Conservation (phyloP, 108 stramenopile species). For the Fragilaria crotonensis region DNA sequence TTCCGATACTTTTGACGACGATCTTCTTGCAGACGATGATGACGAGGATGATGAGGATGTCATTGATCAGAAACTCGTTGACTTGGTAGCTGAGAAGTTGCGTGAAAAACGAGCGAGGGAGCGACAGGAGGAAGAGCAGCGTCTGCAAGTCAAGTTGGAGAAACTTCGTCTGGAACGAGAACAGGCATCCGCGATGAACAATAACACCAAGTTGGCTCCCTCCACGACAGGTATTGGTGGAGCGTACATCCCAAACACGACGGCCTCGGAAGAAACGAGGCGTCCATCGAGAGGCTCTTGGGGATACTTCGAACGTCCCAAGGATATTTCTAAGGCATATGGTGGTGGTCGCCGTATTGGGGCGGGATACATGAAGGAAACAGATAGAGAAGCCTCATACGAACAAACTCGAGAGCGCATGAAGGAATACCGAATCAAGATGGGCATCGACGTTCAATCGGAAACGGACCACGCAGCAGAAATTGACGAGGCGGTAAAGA, state of each 20-base stretch:
- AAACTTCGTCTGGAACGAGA: background rate
- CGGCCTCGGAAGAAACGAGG: constrained; percentile 29
- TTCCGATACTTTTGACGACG: background rate
- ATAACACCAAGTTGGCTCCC: background rate
- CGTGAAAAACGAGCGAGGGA: background rate
- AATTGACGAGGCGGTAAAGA: constrained; percentile 63
- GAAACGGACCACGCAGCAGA: constrained; percentile 68
- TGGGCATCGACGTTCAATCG: constrained; percentile 70
- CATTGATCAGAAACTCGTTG: background rate
- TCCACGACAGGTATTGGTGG: constrained; percentile 74
- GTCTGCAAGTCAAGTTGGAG: background rate
- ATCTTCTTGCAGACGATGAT: background rate
- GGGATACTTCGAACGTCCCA: constrained; percentile 91
- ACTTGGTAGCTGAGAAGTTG: background rate
- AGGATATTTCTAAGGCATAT: constrained; percentile 85
- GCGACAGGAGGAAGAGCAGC: background rate
- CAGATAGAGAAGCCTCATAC: constrained; percentile 27
- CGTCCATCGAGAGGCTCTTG: constrained; percentile 75
- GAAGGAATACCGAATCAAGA: constrained; percentile 55
- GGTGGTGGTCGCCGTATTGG: constrained; percentile 86
- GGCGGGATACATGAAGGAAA: constrained; percentile 42
- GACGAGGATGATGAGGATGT: background rate
- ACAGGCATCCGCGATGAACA: background rate
- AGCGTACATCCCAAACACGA: constrained; percentile 35
- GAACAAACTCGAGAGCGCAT: constrained; percentile 41